Evolutionary conservation across 148 eudicot genomes (phyloP), one percentile per base, ranked within the genome.

Genomic region (Vaccinium myrtillus): DNA sequence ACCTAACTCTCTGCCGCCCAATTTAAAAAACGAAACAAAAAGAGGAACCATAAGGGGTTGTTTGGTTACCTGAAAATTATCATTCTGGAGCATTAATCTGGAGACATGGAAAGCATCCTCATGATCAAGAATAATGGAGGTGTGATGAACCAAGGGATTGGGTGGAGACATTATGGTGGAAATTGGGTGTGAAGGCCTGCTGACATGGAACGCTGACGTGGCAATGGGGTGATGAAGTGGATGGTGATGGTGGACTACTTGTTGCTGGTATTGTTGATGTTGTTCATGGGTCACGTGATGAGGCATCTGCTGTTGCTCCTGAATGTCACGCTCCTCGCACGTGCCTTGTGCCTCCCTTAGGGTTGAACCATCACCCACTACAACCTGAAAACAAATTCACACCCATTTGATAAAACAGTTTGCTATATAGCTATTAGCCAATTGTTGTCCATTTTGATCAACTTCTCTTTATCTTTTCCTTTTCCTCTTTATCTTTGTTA

Each of bases 131-230:
- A 92, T 93, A 58, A 88, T 82, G 87, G 98, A 91, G 75, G 93
- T 88, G 85, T 94, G 95, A 71, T 94, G 96, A 0, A 67, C 36
- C 73, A 67, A 4, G 6, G 91, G 91, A 0, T 93, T 86, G 25
- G 97, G 92, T 3, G 99, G 94, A 53, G 92, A 56, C 9, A 95
- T 90, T 43, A 94, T 90, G 84, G 94, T 85, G 14, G 99, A 92
- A 8, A 94, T 92, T 0, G 98, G 86, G 59, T 90, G 88, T 32
- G 92, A 88, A 27, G 99, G 98, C 89, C 95, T 92, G 91, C 88
- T 95, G 58, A 92, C 86, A 81, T 91, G 92, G 87, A 87, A 93
- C 51, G 92, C 88, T 0, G 90, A 53, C 3, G 90, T 85, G 12
- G 90, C 86, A 11, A 87, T 56, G 70, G 84, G 85, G 18, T 87